phyloP scores from a whole-genome alignment of 768 basidiomycete genomes.

The Naganishia friedmannii region DNA sequence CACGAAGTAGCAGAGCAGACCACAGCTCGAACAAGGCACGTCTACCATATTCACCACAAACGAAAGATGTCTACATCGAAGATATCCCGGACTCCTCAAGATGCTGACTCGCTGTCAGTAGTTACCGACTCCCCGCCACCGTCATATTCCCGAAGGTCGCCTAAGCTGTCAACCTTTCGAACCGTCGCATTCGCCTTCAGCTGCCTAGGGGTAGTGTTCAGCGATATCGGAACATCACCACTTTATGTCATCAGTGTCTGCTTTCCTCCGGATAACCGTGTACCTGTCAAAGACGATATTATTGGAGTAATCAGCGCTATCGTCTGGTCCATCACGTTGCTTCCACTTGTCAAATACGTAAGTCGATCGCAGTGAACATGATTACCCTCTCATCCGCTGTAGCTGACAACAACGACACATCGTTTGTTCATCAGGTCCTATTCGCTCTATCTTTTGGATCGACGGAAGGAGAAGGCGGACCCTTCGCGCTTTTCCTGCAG shows the following conservation, averaged over 20 bases:
- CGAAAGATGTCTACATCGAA: neutral
- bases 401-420: neutral
- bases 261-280: slow-evolving; percentile 58
- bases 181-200: slow-evolving; percentile 29
- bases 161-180: neutral
- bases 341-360: slow-evolving; percentile 66
- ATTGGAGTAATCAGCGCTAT: slow-evolving; percentile 66
- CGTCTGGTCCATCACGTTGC: slow-evolving; percentile 63
- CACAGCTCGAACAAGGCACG: neutral
- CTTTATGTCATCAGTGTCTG: slow-evolving; percentile 64
- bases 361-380: neutral
- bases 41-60: neutral
- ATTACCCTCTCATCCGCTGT: neutral
- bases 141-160: neutral
- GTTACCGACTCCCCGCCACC: neutral
- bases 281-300: slow-evolving; percentile 62
- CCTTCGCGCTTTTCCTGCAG: slow-evolving; percentile 58
- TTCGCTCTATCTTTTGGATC: slow-evolving; percentile 57
- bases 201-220: slow-evolving; percentile 54
- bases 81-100: neutral
- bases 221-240: slow-evolving; percentile 60
- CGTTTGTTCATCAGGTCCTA: slow-evolving; percentile 52
- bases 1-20: too few species aligned
- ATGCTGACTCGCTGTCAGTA: neutral
- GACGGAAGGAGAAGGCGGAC: slow-evolving; percentile 66